A percentile compares a stretch with the other conserved stretches of the same genome.
phyloP scores from a whole-genome alignment of 805 yeast species.

The Lachancea quebecensis region DNA sequence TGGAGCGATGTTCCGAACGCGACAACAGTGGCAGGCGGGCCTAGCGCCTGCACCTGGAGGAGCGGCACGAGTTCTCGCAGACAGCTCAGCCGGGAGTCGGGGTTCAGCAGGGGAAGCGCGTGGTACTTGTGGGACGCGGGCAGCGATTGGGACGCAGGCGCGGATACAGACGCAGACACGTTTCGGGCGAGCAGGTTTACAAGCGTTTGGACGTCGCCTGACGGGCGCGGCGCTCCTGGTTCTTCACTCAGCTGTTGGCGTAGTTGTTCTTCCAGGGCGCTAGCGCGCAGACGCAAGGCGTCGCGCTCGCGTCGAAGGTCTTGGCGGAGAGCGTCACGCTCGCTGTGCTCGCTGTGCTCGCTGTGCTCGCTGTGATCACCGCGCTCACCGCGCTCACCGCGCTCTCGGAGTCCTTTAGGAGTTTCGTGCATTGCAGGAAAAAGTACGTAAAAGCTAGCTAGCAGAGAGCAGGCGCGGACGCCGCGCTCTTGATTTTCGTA shows the following conservation, averaged over 20 bases:
- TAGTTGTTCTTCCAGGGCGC: not conserved
- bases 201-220: not conserved
- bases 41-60: not conserved
- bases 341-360: not conserved
- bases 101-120: slow-evolving; percentile 24
- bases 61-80: slow-evolving; percentile 15
- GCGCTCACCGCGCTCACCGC: too few relatives aligned
- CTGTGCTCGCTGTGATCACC: not conserved
- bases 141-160: not conserved
- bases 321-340: too few relatives aligned
- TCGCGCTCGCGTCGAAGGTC: not conserved
- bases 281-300: not conserved
- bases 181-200: not conserved
- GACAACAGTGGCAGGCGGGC: too few relatives aligned
- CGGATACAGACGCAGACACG: too few relatives aligned
- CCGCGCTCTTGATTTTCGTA: not conserved
- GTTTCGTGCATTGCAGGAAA: not conserved
- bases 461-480: not conserved
- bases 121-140: slow-evolving; percentile 23
- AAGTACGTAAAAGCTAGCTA: not conserved
- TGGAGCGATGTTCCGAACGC: too few relatives aligned
- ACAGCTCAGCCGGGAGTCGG: slow-evolving; percentile 16
- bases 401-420: not conserved
- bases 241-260: too few relatives aligned
- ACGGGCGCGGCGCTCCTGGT: too few relatives aligned